Evolutionary conservation across 2,329 filamentous ascomycete species (phyloP).

Genomic region (Rutstroemia sp.): DNA sequence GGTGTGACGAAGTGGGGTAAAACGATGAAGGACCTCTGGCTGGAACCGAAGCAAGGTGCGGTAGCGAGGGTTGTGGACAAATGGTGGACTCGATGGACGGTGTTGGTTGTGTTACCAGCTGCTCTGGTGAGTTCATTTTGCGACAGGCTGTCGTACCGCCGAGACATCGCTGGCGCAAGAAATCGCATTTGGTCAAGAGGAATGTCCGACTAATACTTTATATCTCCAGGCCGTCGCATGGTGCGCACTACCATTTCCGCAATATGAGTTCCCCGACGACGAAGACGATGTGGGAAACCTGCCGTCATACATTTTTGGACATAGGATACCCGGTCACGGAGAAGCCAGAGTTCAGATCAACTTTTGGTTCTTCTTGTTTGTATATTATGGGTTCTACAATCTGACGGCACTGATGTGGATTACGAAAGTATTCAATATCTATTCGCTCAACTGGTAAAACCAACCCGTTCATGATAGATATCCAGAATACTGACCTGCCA

Average conservation of each 20-base stretch:
- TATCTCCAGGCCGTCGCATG: constrained; percentile 48
- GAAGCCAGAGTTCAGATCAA: constrained; percentile 56
- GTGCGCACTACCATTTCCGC: constrained; percentile 59
- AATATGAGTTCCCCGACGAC: constrained; percentile 46
- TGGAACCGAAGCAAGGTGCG: constrained; percentile 50
- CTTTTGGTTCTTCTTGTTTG: constrained; percentile 65
- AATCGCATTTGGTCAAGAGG: background rate
- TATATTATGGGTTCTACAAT: constrained; percentile 65
- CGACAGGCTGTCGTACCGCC: background rate
- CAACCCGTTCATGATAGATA: background rate
- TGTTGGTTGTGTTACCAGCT: constrained; percentile 55
- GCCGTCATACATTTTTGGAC: constrained; percentile 19
- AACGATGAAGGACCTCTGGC: constrained; percentile 45
- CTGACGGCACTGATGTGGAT: constrained; percentile 62
- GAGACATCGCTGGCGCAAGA: background rate
- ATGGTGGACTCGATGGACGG: constrained; percentile 57
- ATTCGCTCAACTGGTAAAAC: constrained; percentile 56
- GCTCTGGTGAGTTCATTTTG: constrained; percentile 40
- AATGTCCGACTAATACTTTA: background rate
- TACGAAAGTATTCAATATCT: constrained; percentile 65
- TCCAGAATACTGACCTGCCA: background rate
- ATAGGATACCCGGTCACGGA: constrained; percentile 53
- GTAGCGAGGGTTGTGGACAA: constrained; percentile 51
- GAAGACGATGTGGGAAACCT: constrained; percentile 27
- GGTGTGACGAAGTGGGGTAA: constrained; percentile 25